Conservation (phyloP, 1,139 yeast species). For the Pneumocystis canis region DNA sequence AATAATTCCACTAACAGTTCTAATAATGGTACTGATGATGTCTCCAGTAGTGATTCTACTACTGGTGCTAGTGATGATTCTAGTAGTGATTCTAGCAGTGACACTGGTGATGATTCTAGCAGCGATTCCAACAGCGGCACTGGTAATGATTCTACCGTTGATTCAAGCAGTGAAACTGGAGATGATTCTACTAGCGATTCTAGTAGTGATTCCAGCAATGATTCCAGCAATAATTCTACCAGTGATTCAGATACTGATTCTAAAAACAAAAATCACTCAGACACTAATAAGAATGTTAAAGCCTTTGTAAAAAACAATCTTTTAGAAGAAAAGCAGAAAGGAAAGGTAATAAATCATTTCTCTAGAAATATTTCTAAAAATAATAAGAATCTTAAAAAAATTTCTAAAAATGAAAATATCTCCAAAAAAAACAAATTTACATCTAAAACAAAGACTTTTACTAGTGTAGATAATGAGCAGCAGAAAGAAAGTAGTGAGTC, state of each 20-base stretch:
- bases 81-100: no score
- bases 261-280: no score
- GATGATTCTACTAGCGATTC: background rate
- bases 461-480: no score
- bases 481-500: no score
- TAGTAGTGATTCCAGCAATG: background rate
- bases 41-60: background rate
- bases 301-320: background rate
- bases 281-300: background rate
- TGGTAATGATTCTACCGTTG: background rate
- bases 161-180: background rate
- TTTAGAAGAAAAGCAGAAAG: background rate
- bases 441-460: no score
- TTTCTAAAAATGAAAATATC: no score
- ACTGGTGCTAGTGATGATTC: background rate
- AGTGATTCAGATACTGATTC: no score
- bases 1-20: background rate
- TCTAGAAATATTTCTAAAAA: slow-evolving; percentile 14
- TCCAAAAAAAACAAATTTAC: no score
- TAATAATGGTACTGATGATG: background rate
- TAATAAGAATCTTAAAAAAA: background rate
- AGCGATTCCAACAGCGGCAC: no score
- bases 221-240: no score
- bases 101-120: no score
- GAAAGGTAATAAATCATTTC: slow-evolving; percentile 16